Conservation (phyloP, 176 grass and related monocot genomes). For the Metroxylon sagu region DNA sequence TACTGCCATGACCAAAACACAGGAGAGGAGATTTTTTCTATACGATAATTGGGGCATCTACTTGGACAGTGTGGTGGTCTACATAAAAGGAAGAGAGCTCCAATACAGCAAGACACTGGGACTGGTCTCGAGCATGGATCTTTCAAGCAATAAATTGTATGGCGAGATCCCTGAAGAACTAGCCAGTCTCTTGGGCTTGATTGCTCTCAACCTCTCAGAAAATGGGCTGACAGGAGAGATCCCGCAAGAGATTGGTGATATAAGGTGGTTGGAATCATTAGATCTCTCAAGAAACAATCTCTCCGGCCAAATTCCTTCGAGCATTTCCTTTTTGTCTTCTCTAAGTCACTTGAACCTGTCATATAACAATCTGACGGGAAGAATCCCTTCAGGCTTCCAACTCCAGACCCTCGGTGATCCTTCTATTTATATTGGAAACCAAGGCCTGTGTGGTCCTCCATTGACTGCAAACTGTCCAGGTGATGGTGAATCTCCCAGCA, state of each 20-base stretch:
- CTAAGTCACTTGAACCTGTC: slow-evolving; percentile 22
- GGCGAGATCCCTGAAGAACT: slow-evolving; percentile 7
- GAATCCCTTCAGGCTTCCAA: slow-evolving; percentile 1
- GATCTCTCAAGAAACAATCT: slow-evolving; percentile 9
- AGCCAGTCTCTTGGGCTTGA: background rate
- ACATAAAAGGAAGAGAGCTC: slow-evolving; percentile 12
- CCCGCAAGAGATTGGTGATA: background rate
- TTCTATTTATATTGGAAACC: background rate
- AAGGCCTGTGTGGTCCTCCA: background rate
- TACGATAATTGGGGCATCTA: too few relatives aligned
- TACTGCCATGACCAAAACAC: background rate
- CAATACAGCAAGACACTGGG: background rate
- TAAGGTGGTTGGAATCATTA: background rate
- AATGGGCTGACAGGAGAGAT: slow-evolving; percentile 19
- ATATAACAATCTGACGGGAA: background rate
- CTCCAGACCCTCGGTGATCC: background rate
- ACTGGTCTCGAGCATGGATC: slow-evolving; percentile 19
- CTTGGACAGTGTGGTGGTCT: background rate
- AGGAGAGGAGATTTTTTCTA: too few relatives aligned
- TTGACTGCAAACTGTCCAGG: background rate
- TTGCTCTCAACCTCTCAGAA: background rate
- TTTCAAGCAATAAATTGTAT: slow-evolving; percentile 17
- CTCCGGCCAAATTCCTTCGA: background rate
- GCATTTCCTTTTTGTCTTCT: background rate
- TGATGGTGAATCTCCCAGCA: background rate